These are phyloP conservation scores for Neoascochyta sp. DNA, from an alignment of 2,329 filamentous ascomycete species.

Conservation along the genomic window DNA sequence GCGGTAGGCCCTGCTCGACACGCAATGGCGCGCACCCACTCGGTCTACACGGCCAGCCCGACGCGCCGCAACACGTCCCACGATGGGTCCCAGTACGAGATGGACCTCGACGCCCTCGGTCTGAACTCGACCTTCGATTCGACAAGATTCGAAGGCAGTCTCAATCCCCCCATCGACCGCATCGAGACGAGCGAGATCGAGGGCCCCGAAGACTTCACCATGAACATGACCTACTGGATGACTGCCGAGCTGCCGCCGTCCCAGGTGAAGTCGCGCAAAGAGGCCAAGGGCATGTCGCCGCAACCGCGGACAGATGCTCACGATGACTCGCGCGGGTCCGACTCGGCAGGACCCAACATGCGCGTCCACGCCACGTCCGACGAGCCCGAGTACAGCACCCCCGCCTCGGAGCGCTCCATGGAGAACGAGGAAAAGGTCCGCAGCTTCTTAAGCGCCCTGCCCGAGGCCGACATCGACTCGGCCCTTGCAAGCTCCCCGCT, in stretches of 20 bases:
- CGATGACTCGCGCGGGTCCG: conserved; percentile 15
- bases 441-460: conserved; percentile 37
- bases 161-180: conserved; percentile 32
- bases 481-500: conserved; percentile 25
- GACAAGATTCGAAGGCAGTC: conserved; percentile 25
- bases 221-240: conserved; percentile 46
- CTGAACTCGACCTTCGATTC: conserved; percentile 36
- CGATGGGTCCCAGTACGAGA: conserved; percentile 38
- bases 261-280: conserved; percentile 33
- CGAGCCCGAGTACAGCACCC: conserved; percentile 17
- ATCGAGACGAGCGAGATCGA: conserved; percentile 41
- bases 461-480: conserved; percentile 33
- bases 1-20: no score
- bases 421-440: conserved; percentile 39
- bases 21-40: conserved; percentile 34
- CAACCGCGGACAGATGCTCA: conserved; percentile 2
- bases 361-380: conserved; percentile 23
- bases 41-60: conserved; percentile 34
- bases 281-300: conserved; percentile 15
- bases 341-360: no score
- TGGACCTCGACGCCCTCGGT: conserved; percentile 39
- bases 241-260: conserved; percentile 30
- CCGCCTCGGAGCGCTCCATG: conserved; percentile 32
- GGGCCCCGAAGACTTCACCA: conserved; percentile 42
- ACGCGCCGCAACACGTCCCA: conserved; percentile 24